Percentiles rank a stretch among this genome's conserved stretches.
phyloP scores from a whole-genome alignment of 148 eudicot species.

The Gaultheria prostrata region DNA sequence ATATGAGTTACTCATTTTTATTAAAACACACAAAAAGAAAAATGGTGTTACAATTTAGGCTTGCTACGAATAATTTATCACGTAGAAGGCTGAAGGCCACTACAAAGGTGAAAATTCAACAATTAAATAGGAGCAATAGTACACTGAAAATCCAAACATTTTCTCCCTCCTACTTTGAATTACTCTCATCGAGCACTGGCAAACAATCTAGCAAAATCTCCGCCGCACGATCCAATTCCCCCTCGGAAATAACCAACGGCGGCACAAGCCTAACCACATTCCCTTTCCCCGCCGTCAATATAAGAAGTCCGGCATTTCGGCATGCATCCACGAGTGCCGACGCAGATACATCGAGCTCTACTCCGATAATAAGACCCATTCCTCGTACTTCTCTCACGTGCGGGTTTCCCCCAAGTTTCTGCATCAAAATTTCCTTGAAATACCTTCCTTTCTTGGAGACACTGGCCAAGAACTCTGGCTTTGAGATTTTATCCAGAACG shows the following conservation, averaged over 20 bases:
- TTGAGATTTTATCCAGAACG: conserved; percentile 66
- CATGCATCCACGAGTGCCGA: conserved; percentile 72
- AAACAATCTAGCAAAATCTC: conserved; percentile 63
- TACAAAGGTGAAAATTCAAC: not conserved
- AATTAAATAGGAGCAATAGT: not conserved
- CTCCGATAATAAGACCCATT: conserved; percentile 64
- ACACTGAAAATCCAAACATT: not conserved
- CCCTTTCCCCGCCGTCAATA: conserved; percentile 89
- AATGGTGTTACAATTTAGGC: too few species aligned
- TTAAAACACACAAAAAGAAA: too few species aligned
- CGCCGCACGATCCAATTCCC: conserved; percentile 58
- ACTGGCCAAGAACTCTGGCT: conserved; percentile 51
- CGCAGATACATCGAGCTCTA: conserved; percentile 71
- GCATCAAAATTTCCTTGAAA: conserved; percentile 47
- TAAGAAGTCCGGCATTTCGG: conserved; percentile 59
- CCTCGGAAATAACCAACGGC: conserved; percentile 70
- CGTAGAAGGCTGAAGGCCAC: not conserved
- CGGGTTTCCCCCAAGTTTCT: conserved; percentile 54
- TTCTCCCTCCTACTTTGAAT: conserved; percentile 16
- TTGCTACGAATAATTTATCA: not conserved
- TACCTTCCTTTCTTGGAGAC: conserved; percentile 62
- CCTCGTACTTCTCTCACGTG: conserved; percentile 85
- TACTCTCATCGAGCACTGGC: conserved; percentile 49
- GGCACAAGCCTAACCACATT: conserved; percentile 84
- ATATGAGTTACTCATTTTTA: too few species aligned